Evolutionary conservation across 1,284 basidiomycete genomes (phyloP), one percentile per base, ranked within the genome.

Genomic region (Porogramme epimiltina): DNA sequence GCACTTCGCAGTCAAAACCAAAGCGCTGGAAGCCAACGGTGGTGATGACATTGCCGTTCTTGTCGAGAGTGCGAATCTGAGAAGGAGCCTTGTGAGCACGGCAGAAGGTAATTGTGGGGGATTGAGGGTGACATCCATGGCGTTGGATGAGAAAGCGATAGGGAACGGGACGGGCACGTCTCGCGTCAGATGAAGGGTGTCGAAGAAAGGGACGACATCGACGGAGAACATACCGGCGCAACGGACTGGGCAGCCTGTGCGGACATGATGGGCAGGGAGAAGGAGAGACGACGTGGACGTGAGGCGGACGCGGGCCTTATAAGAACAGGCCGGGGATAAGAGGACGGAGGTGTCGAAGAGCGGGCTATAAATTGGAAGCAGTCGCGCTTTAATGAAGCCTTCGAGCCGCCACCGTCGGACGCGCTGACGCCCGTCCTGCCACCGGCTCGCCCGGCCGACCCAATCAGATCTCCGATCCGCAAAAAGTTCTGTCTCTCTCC

Each of bases 1-100:
- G 70, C 57, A 95, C 90, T 64, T 87, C 81, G 64, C 87, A 89
- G 73, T 95, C 87, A 70, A 96, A 96, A 20, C 91, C 92, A 63
- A 95, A 94, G 51, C 87, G 82, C 63, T 88, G 71, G 70, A 87
- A 85, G 47, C 93, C 93, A 45, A 95, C 92, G 24, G 82, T 75
- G 46, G 74, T 84, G 64, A 93, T 91, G 66, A 87, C 85, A n/a
- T 79, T 62, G 39, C 89, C 89, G 51, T 81, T 77, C 73, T 87
- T 90, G 68, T 90, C 89, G 51, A 89, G 69, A 41, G 81, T 82
- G 47, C 70, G 77, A 45, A 81, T 80, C 84, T 88, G 61, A 15
- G 39, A 39, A 39, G 22, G 34, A 39, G 24, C 36, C 50, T 51
- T 37, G 43, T 43, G 50, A 46, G 38, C 44, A 47, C 34, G 42